Conservation (phyloP, 495 filamentous ascomycete species). For the Penicillium odoratum region DNA sequence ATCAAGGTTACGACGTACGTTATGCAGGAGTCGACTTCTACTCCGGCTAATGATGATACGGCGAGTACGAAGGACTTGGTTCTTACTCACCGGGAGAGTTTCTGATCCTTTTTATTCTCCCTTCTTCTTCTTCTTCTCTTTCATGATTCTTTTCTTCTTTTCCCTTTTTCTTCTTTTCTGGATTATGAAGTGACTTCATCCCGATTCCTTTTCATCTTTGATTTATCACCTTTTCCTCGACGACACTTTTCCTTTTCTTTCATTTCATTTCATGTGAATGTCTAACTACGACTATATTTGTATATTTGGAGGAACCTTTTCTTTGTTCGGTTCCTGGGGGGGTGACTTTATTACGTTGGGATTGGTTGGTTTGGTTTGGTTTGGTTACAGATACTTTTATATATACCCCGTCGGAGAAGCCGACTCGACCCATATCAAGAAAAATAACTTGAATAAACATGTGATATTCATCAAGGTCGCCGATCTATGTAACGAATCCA, state of each 20-base stretch:
- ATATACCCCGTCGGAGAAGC: slow-evolving; percentile 7
- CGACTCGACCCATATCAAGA: not conserved
- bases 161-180: not conserved
- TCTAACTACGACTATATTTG: not conserved
- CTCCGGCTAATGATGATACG: slow-evolving; percentile 19
- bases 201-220: not conserved
- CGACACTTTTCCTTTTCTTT: slow-evolving; percentile 1
- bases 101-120: slow-evolving; percentile 12
- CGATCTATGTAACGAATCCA: not conserved
- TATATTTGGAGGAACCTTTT: not conserved
- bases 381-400: not conserved
- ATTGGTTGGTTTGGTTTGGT: not conserved
- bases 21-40: slow-evolving; percentile 25
- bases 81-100: slow-evolving; percentile 13
- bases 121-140: not conserved
- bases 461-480: not conserved
- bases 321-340: not conserved
- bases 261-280: not conserved
- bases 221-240: slow-evolving; percentile 1
- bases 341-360: not conserved
- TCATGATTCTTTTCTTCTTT: not conserved
- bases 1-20: slow-evolving; percentile 40
- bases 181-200: not conserved
- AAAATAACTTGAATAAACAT: slow-evolving; percentile 1
- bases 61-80: slow-evolving; percentile 32